A percentile compares a stretch with the other conserved stretches of the same genome.
Conservation (phyloP, 2,329 filamentous ascomycete genomes). For the Teratosphaeria gauchensis region DNA sequence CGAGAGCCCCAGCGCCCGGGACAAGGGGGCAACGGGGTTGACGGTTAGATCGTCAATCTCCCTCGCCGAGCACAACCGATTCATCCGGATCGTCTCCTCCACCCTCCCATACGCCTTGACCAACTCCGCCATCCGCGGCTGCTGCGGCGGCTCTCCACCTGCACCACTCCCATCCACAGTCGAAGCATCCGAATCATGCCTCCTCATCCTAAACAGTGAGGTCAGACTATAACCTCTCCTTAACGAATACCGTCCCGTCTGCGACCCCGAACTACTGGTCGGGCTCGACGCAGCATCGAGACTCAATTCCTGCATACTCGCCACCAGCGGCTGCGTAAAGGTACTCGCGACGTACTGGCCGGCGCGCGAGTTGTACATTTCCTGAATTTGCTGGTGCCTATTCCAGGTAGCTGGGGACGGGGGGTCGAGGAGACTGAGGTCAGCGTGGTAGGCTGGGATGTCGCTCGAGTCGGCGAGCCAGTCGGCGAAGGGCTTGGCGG, state of each 20-base stretch:
- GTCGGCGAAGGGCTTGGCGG: conserved; percentile 50
- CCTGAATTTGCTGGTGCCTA: conserved; percentile 23
- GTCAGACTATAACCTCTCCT: conserved; percentile 10
- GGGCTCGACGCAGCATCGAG: conserved; percentile 12
- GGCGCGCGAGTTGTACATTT: conserved; percentile 14
- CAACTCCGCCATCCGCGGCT: conserved; percentile 27
- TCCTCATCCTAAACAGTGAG: not conserved
- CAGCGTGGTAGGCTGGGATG: conserved; percentile 36
- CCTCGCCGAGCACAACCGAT: conserved; percentile 31
- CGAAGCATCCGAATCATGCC: not conserved
- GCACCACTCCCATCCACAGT: not conserved
- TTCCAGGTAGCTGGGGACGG: conserved; percentile 11
- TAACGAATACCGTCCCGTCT: conserved; percentile 7
- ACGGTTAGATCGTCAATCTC: conserved; percentile 8
- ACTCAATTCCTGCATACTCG: conserved; percentile 21
- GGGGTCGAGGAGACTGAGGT: conserved; percentile 41
- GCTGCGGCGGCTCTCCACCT: not conserved
- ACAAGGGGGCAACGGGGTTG: conserved; percentile 14
- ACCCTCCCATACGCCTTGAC: conserved; percentile 47
- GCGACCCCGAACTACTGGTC: conserved; percentile 1
- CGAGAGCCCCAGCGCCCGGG: conserved; percentile 60
- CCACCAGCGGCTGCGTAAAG: conserved; percentile 21
- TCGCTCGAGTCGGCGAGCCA: conserved; percentile 47
- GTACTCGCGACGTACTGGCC: conserved; percentile 19
- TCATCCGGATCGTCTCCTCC: conserved; percentile 44